These are phyloP conservation scores for Porodaedalea pini DNA, from an alignment of 1,284 basidiomycete species.

Conservation along the genomic window DNA sequence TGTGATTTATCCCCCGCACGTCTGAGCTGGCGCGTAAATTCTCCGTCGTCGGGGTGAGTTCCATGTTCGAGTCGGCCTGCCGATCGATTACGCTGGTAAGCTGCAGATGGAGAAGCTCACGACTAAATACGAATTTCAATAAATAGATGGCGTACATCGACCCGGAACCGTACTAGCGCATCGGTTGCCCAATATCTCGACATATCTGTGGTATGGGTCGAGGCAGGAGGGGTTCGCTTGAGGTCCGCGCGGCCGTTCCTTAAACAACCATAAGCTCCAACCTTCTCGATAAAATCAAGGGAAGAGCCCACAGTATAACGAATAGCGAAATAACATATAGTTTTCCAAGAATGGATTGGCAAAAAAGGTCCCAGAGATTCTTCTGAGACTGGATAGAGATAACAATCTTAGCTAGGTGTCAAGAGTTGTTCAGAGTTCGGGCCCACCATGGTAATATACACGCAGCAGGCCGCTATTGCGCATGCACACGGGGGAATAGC, in stretches of 20 bases:
- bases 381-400: conserved; percentile 24
- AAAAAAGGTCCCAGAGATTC: conserved; percentile 32
- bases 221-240: not conserved
- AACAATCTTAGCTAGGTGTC: not conserved
- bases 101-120: not conserved
- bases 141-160: conserved; percentile 4
- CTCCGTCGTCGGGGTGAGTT: not conserved
- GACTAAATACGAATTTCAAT: not conserved
- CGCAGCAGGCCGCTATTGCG: conserved; percentile 28
- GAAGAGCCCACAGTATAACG: conserved; percentile 28
- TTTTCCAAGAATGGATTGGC: conserved; percentile 33
- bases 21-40: no score
- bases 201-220: conserved; percentile 5
- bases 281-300: not conserved
- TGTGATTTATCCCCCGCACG: no score
- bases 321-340: conserved; percentile 34
- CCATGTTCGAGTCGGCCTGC: not conserved
- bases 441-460: conserved; percentile 27
- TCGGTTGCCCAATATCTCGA: conserved; percentile 13
- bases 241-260: conserved; percentile 20
- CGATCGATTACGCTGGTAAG: conserved; percentile 9
- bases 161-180: conserved; percentile 1
- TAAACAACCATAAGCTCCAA: not conserved
- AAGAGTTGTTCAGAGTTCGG: not conserved
- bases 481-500: conserved; percentile 32